These are phyloP conservation scores for Evernia prunastri DNA, from an alignment of 495 filamentous ascomycete genomes.

Conservation along the genomic window DNA sequence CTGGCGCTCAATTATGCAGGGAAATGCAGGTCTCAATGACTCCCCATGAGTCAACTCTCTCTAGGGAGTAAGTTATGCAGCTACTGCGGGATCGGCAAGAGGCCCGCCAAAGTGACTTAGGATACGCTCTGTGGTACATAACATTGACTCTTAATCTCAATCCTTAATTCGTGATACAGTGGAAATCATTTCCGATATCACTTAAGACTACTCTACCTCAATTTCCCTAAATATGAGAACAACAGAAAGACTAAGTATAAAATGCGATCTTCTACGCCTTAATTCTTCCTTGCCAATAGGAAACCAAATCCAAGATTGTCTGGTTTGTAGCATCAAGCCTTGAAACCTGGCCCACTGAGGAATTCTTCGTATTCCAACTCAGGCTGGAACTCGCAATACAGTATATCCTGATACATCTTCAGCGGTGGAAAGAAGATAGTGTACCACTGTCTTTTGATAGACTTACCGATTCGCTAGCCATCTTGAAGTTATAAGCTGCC, in stretches of 20 bases:
- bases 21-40: too few species aligned
- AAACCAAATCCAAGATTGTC: neutral
- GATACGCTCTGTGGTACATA: too few species aligned
- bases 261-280: neutral
- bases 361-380: constrained; percentile 27
- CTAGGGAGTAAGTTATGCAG: neutral
- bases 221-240: neutral
- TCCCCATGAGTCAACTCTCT: neutral
- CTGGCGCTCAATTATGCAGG: too few species aligned
- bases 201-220: neutral
- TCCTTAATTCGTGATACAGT: neutral
- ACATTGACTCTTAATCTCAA: neutral
- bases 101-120: neutral
- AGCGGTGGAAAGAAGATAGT: neutral
- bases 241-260: neutral
- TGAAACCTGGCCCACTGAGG: constrained; percentile 14
- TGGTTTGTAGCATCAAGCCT: neutral
- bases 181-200: neutral
- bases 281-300: neutral
- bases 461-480: constrained; percentile 39
- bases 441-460: neutral
- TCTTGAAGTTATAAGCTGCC: constrained; percentile 46
- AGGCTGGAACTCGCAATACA: constrained; percentile 28
- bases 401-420: constrained; percentile 4
- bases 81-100: neutral